These are phyloP conservation scores for Cryphonectria parasitica DNA, from an alignment of 2,329 filamentous ascomycete species.

Conservation along the genomic window DNA sequence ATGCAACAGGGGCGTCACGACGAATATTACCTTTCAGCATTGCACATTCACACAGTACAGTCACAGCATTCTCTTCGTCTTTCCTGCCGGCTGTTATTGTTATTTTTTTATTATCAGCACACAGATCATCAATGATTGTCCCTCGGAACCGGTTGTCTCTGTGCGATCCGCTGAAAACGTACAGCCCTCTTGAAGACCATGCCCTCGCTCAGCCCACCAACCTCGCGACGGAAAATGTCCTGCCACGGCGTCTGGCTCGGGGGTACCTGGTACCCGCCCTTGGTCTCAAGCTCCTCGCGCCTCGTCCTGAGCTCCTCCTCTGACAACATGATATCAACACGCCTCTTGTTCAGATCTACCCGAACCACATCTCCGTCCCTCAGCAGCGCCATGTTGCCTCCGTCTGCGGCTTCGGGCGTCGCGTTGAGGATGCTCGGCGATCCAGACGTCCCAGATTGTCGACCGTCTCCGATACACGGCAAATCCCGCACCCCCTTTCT, in stretches of 20 bases:
- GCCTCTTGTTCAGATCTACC: slow-evolving; percentile 53
- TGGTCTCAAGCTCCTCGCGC: slow-evolving; percentile 41
- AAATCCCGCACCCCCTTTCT: slow-evolving; percentile 50
- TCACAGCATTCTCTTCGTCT: neutral
- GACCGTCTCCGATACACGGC: slow-evolving; percentile 57
- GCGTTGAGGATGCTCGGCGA: slow-evolving; percentile 61
- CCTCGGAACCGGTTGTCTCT: slow-evolving; percentile 44
- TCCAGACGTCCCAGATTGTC: slow-evolving; percentile 59
- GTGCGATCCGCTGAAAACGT: slow-evolving; percentile 51
- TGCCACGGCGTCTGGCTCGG: slow-evolving; percentile 55
- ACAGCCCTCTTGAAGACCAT: slow-evolving; percentile 51
- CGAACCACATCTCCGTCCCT: slow-evolving; percentile 53
- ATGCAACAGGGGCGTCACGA: too few relatives aligned
- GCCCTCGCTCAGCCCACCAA: slow-evolving; percentile 48
- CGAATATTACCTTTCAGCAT: neutral
- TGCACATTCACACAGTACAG: neutral
- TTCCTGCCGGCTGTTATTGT: neutral
- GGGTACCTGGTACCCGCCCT: slow-evolving; percentile 43
- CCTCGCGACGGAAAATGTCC: slow-evolving; percentile 52
- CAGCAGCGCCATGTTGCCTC: slow-evolving; percentile 56
- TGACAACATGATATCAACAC: slow-evolving; percentile 51
- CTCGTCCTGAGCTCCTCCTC: slow-evolving; percentile 44
- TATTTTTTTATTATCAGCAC: neutral
- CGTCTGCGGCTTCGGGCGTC: slow-evolving; percentile 57
- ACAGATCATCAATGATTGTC: slow-evolving; percentile 48